These are phyloP conservation scores for Physocladia obscura DNA, from an alignment of 192 early-diverging fungal species.

Conservation along the genomic window DNA sequence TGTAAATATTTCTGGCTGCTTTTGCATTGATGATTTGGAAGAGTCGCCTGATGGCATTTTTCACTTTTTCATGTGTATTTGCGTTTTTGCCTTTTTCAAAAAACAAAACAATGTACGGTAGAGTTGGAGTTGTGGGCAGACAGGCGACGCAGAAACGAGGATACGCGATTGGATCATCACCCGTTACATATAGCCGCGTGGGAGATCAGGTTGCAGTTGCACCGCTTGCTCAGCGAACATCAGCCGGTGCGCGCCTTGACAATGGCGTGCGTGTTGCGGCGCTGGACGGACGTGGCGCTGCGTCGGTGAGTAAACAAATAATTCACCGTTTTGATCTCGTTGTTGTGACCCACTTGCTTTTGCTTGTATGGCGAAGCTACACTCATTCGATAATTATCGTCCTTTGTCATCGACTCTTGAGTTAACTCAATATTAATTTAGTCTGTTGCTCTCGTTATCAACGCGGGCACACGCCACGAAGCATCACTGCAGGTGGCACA, in stretches of 20 bases:
- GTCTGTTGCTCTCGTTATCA: slow-evolving; percentile 82
- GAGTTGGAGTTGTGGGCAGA: not conserved
- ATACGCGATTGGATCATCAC: slow-evolving; percentile 29
- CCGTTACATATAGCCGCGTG: slow-evolving; percentile 40
- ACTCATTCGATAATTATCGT: no score
- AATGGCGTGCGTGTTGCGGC: slow-evolving; percentile 59
- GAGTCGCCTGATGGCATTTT: no score
- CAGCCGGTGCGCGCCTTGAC: slow-evolving; percentile 25
- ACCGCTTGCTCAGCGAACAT: slow-evolving; percentile 34
- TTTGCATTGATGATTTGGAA: no score
- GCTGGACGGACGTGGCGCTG: slow-evolving; percentile 66
- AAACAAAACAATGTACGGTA: not conserved
- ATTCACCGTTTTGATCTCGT: no score
- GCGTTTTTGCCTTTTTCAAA: no score
- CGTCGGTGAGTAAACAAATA: no score
- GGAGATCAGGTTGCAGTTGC: slow-evolving; percentile 47
- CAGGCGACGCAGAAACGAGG: not conserved
- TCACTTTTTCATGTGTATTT: no score
- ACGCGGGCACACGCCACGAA: slow-evolving; percentile 86
- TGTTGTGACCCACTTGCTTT: no score
- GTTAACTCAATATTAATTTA: no score
- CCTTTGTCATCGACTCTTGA: no score
- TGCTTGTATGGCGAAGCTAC: no score
- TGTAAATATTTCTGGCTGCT: no score
- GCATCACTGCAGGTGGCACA: slow-evolving; percentile 83